Evolutionary conservation across 2,329 filamentous ascomycete species (phyloP).

Genomic region (Sclerotinia subarctica): DNA sequence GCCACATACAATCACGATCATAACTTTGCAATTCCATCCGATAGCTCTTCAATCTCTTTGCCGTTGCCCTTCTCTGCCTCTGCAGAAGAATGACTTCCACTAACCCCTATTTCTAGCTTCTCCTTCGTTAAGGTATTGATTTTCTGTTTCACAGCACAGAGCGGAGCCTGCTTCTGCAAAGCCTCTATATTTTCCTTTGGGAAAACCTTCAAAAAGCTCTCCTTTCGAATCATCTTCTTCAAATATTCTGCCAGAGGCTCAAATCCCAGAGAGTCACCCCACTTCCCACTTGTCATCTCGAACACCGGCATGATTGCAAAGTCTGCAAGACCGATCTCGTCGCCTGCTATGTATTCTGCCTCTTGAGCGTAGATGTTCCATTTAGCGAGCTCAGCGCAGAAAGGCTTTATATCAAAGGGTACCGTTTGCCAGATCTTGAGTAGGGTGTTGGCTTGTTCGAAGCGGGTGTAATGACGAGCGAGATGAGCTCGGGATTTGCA

Average conservation of each 20-base stretch:
- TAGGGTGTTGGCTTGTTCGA: conserved; percentile 29
- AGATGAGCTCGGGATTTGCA: conserved; percentile 27
- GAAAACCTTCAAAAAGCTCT: conserved; percentile 27
- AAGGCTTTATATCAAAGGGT: conserved; percentile 29
- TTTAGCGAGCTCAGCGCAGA: conserved; percentile 35
- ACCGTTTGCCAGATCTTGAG: conserved; percentile 30
- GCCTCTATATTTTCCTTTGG: conserved; percentile 11
- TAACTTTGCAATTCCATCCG: conserved; percentile 7
- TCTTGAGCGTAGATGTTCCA: conserved; percentile 28
- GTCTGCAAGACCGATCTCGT: conserved; percentile 47
- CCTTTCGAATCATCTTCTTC: conserved; percentile 24
- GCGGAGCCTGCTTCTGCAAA: not conserved
- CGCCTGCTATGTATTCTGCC: conserved; percentile 46
- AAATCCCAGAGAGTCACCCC: conserved; percentile 37
- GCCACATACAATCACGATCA: not conserved
- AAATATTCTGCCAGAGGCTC: conserved; percentile 34
- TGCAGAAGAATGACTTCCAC: not conserved
- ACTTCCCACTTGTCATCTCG: conserved; percentile 44
- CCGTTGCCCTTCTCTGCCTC: not conserved
- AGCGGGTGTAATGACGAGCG: conserved; percentile 32
- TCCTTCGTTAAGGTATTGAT: not conserved
- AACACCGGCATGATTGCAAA: conserved; percentile 58
- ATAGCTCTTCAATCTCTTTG: conserved; percentile 10
- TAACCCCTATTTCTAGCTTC: not conserved
- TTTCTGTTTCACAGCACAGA: not conserved